Conservation (phyloP, 306 rosid genomes). For the Lablab purpureus region DNA sequence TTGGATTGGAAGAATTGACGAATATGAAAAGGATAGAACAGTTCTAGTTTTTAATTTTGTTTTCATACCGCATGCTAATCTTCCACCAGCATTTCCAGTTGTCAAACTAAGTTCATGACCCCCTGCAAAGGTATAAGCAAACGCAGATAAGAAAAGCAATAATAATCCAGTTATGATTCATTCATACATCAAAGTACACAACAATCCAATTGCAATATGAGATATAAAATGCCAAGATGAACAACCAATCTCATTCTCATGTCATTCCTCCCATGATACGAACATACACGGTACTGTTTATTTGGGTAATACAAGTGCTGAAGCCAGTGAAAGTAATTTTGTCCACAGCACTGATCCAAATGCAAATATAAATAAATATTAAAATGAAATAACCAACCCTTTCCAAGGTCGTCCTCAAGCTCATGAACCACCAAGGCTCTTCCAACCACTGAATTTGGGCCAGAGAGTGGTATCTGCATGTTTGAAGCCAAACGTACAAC, state of each 20-base stretch:
- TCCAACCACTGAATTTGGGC: slow-evolving; percentile 82
- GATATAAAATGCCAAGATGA: slow-evolving; percentile 24
- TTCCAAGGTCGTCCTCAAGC: slow-evolving; percentile 88
- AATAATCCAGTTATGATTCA: slow-evolving; percentile 6
- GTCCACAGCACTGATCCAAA: slow-evolving; percentile 15
- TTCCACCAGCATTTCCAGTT: slow-evolving; percentile 95
- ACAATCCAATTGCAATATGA: not conserved
- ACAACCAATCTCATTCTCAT: slow-evolving; percentile 38
- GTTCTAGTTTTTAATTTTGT: slow-evolving; percentile 26
- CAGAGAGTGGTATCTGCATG: slow-evolving; percentile 73
- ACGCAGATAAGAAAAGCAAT: slow-evolving; percentile 39
- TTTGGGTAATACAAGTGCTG: slow-evolving; percentile 6
- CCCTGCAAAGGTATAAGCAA: slow-evolving; percentile 60
- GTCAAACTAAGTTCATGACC: slow-evolving; percentile 88
- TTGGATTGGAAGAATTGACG: slow-evolving; percentile 11
- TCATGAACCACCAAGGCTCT: slow-evolving; percentile 92
- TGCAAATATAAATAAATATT: slow-evolving; percentile 10
- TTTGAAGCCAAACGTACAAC: slow-evolving; percentile 10
- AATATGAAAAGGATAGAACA: slow-evolving; percentile 17
- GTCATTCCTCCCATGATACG: slow-evolving; percentile 19
- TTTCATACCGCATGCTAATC: slow-evolving; percentile 91
- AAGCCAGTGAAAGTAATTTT: slow-evolving; percentile 38
- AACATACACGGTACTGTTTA: slow-evolving; percentile 8
- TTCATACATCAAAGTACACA: slow-evolving; percentile 16
- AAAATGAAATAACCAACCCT: slow-evolving; percentile 66